Conservation (phyloP, 179 eudicot genomes). For the Sideroxylon spinosum region DNA sequence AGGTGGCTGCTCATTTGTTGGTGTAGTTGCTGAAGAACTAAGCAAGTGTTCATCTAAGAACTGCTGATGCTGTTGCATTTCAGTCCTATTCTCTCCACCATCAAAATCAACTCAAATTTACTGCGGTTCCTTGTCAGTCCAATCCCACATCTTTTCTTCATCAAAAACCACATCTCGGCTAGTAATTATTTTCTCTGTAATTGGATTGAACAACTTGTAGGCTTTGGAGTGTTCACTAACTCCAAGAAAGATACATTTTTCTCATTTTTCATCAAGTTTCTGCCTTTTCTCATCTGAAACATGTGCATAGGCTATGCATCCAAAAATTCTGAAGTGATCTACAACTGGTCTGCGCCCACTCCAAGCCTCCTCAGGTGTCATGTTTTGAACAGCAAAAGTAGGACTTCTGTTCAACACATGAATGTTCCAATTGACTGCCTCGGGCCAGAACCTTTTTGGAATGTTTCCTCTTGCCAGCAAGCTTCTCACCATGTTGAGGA, state of each 20-base stretch:
- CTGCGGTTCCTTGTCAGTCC: too few relatives aligned
- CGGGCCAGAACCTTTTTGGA: not conserved
- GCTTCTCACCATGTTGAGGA: not conserved
- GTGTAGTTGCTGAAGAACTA: not conserved
- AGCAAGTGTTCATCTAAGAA: not conserved
- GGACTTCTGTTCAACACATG: not conserved
- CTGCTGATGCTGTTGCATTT: not conserved
- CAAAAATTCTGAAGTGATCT: not conserved
- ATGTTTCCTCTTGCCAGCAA: not conserved
- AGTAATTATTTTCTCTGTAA: not conserved
- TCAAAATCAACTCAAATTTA: not conserved
- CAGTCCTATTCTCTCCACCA: not conserved
- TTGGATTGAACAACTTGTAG: not conserved
- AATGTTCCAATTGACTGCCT: not conserved
- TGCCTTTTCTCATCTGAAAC: slow-evolving; percentile 6
- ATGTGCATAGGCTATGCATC: not conserved
- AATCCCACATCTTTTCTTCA: too few relatives aligned
- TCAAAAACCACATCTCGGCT: too few relatives aligned
- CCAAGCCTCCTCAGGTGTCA: slow-evolving; percentile 8
- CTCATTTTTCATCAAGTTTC: not conserved
- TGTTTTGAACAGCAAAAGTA: not conserved
- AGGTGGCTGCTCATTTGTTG: not conserved
- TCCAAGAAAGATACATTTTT: not conserved
- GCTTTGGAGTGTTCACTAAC: not conserved
- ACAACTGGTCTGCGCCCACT: not conserved